Evolutionary conservation across 768 basidiomycete species (phyloP).

Genomic region (Botryobasidium botryosum): DNA sequence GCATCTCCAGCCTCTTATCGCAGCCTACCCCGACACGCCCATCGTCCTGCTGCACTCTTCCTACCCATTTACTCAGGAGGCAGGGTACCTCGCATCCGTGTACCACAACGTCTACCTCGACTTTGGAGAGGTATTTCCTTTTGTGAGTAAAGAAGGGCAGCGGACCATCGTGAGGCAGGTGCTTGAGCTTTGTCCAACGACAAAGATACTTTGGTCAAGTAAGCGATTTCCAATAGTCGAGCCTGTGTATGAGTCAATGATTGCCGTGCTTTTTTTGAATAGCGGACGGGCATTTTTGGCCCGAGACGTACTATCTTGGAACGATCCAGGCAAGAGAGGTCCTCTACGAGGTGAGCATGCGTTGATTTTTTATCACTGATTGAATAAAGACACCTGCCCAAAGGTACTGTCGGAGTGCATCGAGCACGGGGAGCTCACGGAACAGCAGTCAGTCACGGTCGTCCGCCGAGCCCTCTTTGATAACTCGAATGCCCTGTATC

Average conservation of each 20-base stretch:
- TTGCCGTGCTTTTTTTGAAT: neutral
- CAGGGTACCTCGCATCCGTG: conserved; percentile 55
- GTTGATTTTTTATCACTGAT: too few relatives aligned
- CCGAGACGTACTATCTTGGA: conserved; percentile 58
- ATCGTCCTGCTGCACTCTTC: conserved; percentile 58
- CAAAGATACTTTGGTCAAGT: too few relatives aligned
- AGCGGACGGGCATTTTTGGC: conserved; percentile 61
- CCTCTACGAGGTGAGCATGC: conserved; percentile 41
- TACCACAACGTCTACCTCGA: conserved; percentile 64
- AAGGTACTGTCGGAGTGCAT: conserved; percentile 44
- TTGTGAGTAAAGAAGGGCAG: conserved; percentile 48
- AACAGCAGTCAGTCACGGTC: conserved; percentile 36
- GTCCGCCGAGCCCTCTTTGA: conserved; percentile 43
- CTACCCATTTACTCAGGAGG: conserved; percentile 67
- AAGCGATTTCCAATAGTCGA: too few relatives aligned
- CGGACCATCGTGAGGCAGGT: conserved; percentile 39
- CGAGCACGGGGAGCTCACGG: conserved; percentile 31
- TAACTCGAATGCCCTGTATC: conserved; percentile 49
- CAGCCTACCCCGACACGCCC: conserved; percentile 37
- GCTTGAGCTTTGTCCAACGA: conserved; percentile 51
- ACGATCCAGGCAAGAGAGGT: conserved; percentile 44
- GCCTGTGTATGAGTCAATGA: conserved; percentile 66
- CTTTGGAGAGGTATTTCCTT: conserved; percentile 62
- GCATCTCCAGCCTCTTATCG: conserved; percentile 50
- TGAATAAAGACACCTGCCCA: too few relatives aligned